Evolutionary conservation across 116 monocot genomes (phyloP).

Genomic region (Phalaenopsis hybrid): DNA sequence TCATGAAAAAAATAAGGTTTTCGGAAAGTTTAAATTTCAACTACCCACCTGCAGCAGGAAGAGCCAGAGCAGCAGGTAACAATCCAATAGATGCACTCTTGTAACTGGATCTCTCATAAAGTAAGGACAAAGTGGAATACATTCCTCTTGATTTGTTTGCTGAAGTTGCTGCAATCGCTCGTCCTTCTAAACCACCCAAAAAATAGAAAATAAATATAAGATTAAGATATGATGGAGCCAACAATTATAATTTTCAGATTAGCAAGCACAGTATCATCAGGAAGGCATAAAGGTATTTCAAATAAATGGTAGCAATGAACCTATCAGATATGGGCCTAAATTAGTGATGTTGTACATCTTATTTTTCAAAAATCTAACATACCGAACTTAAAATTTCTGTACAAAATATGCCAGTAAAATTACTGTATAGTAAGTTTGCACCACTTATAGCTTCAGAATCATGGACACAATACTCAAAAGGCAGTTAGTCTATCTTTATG

Average conservation of each 20-base stretch:
- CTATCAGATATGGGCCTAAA: neutral
- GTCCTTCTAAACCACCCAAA: conserved; percentile 6
- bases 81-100: neutral
- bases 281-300: neutral
- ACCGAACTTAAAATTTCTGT: neutral
- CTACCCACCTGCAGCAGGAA: conserved; percentile 8
- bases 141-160: conserved; percentile 7
- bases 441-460: neutral
- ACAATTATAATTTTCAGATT: neutral
- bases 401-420: neutral
- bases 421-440: neutral
- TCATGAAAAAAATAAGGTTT: neutral
- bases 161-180: conserved; percentile 7
- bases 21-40: neutral
- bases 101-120: conserved; percentile 2
- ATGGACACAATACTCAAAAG: neutral
- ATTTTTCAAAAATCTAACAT: neutral
- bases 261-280: neutral
- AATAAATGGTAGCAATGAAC: neutral
- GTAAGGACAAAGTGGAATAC: conserved; percentile 5
- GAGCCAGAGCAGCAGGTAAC: conserved; percentile 7
- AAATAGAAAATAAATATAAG: neutral
- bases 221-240: neutral
- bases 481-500: conserved; percentile 1
- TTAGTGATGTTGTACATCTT: neutral